A percentile compares a stretch with the other conserved stretches of the same genome.
Evolutionary conservation across 768 basidiomycete genomes (phyloP).

Genomic region (Dendrothele bispora): DNA sequence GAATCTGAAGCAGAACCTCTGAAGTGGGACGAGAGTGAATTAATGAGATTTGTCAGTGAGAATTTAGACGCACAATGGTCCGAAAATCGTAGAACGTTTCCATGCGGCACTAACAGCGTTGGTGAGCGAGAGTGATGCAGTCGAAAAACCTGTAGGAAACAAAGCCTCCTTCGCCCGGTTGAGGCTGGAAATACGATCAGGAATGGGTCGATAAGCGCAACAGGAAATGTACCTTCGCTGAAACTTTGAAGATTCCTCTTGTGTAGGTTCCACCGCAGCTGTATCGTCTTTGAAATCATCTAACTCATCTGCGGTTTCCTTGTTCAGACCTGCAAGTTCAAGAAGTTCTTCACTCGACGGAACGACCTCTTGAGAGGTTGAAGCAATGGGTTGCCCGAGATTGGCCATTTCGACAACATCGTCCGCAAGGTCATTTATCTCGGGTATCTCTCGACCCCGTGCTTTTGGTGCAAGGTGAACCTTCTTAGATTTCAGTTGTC

Average conservation of each 20-base stretch:
- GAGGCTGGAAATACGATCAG: conserved; percentile 28
- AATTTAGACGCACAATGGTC: conserved; percentile 51
- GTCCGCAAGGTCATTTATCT: not conserved
- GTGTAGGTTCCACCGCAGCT: conserved; percentile 8
- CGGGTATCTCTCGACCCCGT: not conserved
- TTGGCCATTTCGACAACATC: conserved; percentile 15
- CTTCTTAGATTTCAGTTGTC: conserved; percentile 49
- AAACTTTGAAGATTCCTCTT: conserved; percentile 10
- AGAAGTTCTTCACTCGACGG: conserved; percentile 48
- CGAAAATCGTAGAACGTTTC: conserved; percentile 64
- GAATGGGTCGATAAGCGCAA: not conserved
- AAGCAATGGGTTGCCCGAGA: conserved; percentile 5
- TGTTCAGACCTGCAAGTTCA: conserved; percentile 46
- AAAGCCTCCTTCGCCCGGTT: conserved; percentile 43
- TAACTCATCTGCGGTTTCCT: conserved; percentile 36
- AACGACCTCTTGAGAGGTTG: conserved; percentile 10
- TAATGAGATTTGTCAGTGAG: conserved; percentile 2
- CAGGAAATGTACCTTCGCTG: conserved; percentile 24
- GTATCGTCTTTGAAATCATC: conserved; percentile 60
- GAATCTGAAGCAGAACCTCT: conserved; percentile 38
- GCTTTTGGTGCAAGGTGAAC: conserved; percentile 27
- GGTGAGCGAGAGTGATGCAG: conserved; percentile 7
- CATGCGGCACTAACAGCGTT: conserved; percentile 27
- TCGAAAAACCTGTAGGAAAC: conserved; percentile 38
- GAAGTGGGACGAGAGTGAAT: conserved; percentile 10